Base-by-base conservation (phyloP, 2,329 filamentous ascomycete genomes). In the Aspergillus ochraceoroseus region DNA sequence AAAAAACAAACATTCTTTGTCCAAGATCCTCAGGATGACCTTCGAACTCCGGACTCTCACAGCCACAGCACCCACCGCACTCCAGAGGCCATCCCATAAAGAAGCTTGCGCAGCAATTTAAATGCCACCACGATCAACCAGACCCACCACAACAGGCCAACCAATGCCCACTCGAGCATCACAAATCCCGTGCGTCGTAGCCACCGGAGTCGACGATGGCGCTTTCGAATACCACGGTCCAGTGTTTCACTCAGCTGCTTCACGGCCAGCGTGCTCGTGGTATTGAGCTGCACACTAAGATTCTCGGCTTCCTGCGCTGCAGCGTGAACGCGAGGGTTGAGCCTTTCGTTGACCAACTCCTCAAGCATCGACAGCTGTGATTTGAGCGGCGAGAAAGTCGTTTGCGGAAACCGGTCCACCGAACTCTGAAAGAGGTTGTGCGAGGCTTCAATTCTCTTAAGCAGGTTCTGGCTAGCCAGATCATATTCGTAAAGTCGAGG, bases 131-230 rank as follows among this genome's bases (percentile, higher is more conserved):
- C 89, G 22, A 94, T 71, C 44, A 94, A 79, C 88, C 90, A 96
- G 11, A 94, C 82, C 65, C 84, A 87, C 88, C 92, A 95, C 81
- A 96, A 87, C 53, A 94, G 77, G 3, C 85, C 85, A 26, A 96
- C 80, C 12, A 96, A 74, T 34, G 80, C 70, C 87, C 88, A 95
- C 70, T 96, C 90, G 11, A 95, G 77, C 13, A 83, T 66, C 39
- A 88, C 79, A 76, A 88, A 96, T 9, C 87, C 82, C 0, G 80
- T 79, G 9, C 85, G 73, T 26, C 87, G 73, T 15, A 88, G 65
- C 80, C 87, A 88, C 39, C 86, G 74, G 57, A 92, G 79, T 37
- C 87, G 74, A 44, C 84, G 74, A 44, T 85, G 74, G 36, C 88
- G 74, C 71, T 86, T 82, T 56, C 84, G 78, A 44, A 92, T 75